Evolutionary conservation across 176 grass and related monocot species (phyloP).

Genomic region (Oryza officinalis): DNA sequence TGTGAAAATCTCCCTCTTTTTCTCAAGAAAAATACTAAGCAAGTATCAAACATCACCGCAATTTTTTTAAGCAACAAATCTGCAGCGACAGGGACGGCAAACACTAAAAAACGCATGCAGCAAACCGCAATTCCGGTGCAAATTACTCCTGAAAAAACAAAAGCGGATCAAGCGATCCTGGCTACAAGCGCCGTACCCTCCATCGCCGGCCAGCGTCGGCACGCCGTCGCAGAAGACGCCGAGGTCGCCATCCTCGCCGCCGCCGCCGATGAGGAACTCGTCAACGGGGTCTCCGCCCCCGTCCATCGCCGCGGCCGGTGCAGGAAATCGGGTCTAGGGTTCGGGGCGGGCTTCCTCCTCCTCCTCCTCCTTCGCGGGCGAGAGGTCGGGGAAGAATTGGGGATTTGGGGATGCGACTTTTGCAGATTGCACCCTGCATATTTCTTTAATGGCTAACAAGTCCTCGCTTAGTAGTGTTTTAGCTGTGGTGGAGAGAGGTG

Average conservation of each 20-base stretch:
- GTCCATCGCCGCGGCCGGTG: constrained; percentile 24
- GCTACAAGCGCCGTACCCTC: constrained; percentile 40
- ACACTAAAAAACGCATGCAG: constrained; percentile 19
- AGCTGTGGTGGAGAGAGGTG: neutral
- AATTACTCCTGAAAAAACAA: neutral
- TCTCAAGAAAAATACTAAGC: neutral
- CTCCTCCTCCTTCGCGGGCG: neutral
- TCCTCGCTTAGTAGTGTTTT: neutral
- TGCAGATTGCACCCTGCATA: constrained; percentile 23
- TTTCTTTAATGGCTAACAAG: neutral
- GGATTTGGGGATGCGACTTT: neutral
- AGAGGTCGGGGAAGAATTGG: constrained; percentile 29
- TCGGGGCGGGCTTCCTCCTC: neutral
- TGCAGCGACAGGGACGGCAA: constrained; percentile 22
- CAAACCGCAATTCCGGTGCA: neutral
- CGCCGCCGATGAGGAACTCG: constrained; percentile 34
- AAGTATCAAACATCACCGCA: constrained; percentile 8
- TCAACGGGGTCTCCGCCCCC: constrained; percentile 24
- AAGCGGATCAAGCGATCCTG: too few species aligned
- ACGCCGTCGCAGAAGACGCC: constrained; percentile 46
- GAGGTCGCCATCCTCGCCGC: constrained; percentile 21
- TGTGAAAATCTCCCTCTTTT: neutral
- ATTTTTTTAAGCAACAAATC: neutral
- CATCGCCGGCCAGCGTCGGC: constrained; percentile 18
- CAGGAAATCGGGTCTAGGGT: constrained; percentile 33